Base-by-base conservation (phyloP, 257 asterid genomes). In the Phtheirospermum japonicum region DNA sequence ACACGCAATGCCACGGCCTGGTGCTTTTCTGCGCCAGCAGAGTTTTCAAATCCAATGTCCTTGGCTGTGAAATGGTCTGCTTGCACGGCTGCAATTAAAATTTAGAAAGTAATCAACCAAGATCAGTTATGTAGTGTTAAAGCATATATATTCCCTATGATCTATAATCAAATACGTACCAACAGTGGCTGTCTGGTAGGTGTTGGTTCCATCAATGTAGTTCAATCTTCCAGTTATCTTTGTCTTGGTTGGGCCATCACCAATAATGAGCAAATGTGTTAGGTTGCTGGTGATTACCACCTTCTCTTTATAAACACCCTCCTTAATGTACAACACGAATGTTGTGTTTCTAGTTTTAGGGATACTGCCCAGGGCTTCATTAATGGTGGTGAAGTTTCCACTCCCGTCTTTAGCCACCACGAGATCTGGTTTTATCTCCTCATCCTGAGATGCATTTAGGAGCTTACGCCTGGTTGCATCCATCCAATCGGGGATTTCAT, bases 1-100 rank as follows among this genome's bases (percentile, higher is more conserved):
- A 89, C 97, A 0, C 95, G 82, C 55, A 89, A 62, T 17, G 97
- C 97, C 58, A 89, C 87, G 0, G 97, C 97, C 69, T 89, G 97
- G 68, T 89, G 91, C 77, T 86, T 86, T 31, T 73, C 83, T 1
- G 97, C 74, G 0, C 95, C 97, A 0, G 95, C 94, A 0, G 87
- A 61, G 77, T 86, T 89, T 73, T 89, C 97, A 57, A 89, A 84
- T 5, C 95, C 94, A 0, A 89, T 82, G 72, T 82, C 86, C 78
- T 64, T 76, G 0, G 97, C 97, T 16, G 80, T 69, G 84, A 89
- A 89, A 57, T 67, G 64, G 64, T 89, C 97, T 18, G 80, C 95
- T 8, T 70, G 75, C 57, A 86, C 79, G 43, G 78, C 95, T 89
- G 80, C 77, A 67, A 26, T 23, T 23, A 23, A 12, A 23, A 54